Evolutionary conservation across 2,329 filamentous ascomycete species (phyloP), one percentile per base, ranked within the genome.

Genomic region (Colletotrichum eremochloae): DNA sequence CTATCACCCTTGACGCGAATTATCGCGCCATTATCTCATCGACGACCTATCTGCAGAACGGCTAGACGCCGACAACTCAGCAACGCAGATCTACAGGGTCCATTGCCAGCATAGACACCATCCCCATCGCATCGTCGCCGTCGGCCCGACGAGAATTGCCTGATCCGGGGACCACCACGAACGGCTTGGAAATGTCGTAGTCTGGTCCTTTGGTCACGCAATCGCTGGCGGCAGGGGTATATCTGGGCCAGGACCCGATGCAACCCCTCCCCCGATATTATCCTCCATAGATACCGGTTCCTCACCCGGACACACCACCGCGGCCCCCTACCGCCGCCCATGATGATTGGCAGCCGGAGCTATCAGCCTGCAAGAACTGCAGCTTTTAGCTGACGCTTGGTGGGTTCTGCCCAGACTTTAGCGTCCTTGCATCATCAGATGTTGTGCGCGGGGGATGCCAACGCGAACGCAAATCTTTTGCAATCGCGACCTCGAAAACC

Each of bases 331-430:
- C n/a, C 29, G 14, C n/a, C 29, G 48, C 33, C 38, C 24, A 24
- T 24, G 24, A 20, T 71, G 52, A 71, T 71, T 71, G 68, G 68
- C 38, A 20, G 33, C 29, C 38, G 20, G n/a, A 50, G 11, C 40
- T 29, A 38, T n/a, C 44, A 24, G 29, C 2, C 44, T 44, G 61
- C 58, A 44, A 48, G 44, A 57, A 44, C 11, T 57, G 63, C 42
- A 29, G 36, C 42, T 33, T 46, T 6, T 14, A 53, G 20, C 5
- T 20, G 40, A 69, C 29, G 33, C 20, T 33, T 48, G 60, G 69
- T 69, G 69, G 69, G 66, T 40, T 60, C 63, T 64, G 69, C 69
- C 69, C 58, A 72, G 69, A 61, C 66, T 64, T 64, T 69, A 55
- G 66, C 69, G 66, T 72, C 46, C 38, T 61, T 64, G 55, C 55